Evolutionary conservation across 2,329 filamentous ascomycete species (phyloP), one percentile per base, ranked within the genome.

Genomic region (Claviceps pazoutovae): DNA sequence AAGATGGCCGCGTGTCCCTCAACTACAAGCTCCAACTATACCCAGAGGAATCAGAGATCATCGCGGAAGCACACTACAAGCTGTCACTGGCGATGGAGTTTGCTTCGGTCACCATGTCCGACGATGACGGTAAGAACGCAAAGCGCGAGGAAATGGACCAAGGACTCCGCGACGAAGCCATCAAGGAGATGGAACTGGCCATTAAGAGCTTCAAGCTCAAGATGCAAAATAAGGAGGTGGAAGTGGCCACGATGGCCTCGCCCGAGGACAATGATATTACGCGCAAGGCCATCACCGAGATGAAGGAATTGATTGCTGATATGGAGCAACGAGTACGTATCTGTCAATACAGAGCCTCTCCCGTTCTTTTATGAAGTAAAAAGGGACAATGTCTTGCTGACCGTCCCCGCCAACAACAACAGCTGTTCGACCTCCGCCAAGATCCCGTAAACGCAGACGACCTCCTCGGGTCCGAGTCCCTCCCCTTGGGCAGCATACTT

Each of bases 31-130:
- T 86, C 59, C 77, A 85, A 49, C 76, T 97, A 2, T 89, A 88
- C 63, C 78, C 87, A 0, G 76, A 84, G 48, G 88, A 94, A 56
- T 88, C 87, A 14, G 86, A 89, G 59, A 78, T 94, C 49, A 78
- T 97, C 52, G 91, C 93, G 43, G 93, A 98, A 71, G 91, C 88
- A 16, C 89, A 98, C 71, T 98, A 86, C 74, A 97, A 96, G 70
- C 82, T 98, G 26, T 95, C 91, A 0, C 79, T 98, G 16, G 93
- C 93, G 0, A 78, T 98, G 30, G 93, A 98, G 64, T 97, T 97
- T 60, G 88, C 88, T 4, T 93, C 88, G 0, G 80, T 93, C 46
- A 86, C 83, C 5, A 74, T 78, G 1, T 68, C 74, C 13, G 77
- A 77, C 16, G 70, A 73, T 3, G 68, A 71, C 19, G 68, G 70